A percentile compares a stretch with the other conserved stretches of the same genome.
These are phyloP conservation scores for Salix arbutifolia DNA, from an alignment of 345 rosid species.

Conservation along the genomic window DNA sequence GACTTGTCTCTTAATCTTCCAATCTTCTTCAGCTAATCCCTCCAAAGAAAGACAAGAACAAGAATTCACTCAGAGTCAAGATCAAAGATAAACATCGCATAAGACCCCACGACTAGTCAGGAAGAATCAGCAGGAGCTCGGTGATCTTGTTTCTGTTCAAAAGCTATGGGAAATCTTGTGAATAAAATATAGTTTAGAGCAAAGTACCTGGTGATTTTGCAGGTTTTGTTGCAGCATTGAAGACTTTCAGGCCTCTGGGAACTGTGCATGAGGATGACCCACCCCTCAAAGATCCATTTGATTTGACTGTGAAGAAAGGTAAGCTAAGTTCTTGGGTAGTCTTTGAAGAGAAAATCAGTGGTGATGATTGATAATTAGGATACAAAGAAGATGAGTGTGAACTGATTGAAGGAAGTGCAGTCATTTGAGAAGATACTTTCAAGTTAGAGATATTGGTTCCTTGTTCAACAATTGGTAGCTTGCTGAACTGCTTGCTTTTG, in stretches of 20 bases:
- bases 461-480: not conserved
- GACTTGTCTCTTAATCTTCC: slow-evolving; percentile 79
- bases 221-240: slow-evolving; percentile 66
- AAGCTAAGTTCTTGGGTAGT: slow-evolving; percentile 14
- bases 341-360: slow-evolving; percentile 31
- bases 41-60: slow-evolving; percentile 28
- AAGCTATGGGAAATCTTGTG: not conserved
- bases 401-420: slow-evolving; percentile 49
- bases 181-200: not conserved
- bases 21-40: slow-evolving; percentile 89
- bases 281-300: slow-evolving; percentile 13
- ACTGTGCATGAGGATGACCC: slow-evolving; percentile 14
- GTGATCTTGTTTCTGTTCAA: too few relatives aligned
- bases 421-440: slow-evolving; percentile 34
- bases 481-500: not conserved
- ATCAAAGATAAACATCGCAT: not conserved
- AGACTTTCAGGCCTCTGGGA: slow-evolving; percentile 38
- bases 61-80: slow-evolving; percentile 12
- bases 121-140: not conserved
- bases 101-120: not conserved
- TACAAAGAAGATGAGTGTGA: slow-evolving; percentile 29
- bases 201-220: slow-evolving; percentile 80
- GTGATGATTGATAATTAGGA: slow-evolving; percentile 36
- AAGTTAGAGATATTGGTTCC: not conserved
- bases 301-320: slow-evolving; percentile 16